These are phyloP conservation scores for Rugonectria rugulosa DNA, from an alignment of 2,329 filamentous ascomycete species.

Conservation along the genomic window DNA sequence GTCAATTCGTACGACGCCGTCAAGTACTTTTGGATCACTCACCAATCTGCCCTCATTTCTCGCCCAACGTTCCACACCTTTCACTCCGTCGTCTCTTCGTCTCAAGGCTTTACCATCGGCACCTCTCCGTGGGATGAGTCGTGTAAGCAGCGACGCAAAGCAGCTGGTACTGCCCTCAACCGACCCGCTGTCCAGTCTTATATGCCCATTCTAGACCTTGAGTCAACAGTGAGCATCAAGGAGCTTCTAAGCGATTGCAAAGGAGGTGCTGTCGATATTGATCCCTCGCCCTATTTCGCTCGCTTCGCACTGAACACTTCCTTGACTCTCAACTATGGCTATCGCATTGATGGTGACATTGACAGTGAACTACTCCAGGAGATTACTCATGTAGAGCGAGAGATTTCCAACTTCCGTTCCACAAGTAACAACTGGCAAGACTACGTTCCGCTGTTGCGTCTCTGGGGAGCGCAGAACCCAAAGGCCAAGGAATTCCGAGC, in stretches of 20 bases:
- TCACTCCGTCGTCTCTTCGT: conserved; percentile 78
- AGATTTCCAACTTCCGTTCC: conserved; percentile 77
- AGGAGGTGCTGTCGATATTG: conserved; percentile 68
- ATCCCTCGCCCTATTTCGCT: conserved; percentile 77
- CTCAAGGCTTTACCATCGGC: conserved; percentile 82
- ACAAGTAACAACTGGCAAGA: conserved; percentile 88
- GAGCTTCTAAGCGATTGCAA: conserved; percentile 73
- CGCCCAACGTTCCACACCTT: conserved; percentile 83
- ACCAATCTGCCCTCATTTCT: conserved; percentile 80
- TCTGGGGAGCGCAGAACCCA: conserved; percentile 68
- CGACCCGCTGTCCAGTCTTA: conserved; percentile 79
- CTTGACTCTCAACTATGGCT: conserved; percentile 80
- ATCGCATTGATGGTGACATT: conserved; percentile 75
- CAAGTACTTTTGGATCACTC: conserved; percentile 77
- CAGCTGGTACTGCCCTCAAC: conserved; percentile 80
- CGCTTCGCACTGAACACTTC: conserved; percentile 80
- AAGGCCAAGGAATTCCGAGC: conserved; percentile 70
- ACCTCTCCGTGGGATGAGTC: conserved; percentile 86
- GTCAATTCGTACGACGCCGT: conserved; percentile 81
- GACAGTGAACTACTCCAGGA: conserved; percentile 73
- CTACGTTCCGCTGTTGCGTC: conserved; percentile 77
- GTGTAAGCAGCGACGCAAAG: conserved; percentile 79
- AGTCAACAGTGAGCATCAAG: conserved; percentile 74
- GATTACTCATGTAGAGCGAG: conserved; percentile 78
- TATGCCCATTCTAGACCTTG: conserved; percentile 83